Evolutionary conservation across 768 basidiomycete species (phyloP).

Genomic region (Podaxis rugospora): DNA sequence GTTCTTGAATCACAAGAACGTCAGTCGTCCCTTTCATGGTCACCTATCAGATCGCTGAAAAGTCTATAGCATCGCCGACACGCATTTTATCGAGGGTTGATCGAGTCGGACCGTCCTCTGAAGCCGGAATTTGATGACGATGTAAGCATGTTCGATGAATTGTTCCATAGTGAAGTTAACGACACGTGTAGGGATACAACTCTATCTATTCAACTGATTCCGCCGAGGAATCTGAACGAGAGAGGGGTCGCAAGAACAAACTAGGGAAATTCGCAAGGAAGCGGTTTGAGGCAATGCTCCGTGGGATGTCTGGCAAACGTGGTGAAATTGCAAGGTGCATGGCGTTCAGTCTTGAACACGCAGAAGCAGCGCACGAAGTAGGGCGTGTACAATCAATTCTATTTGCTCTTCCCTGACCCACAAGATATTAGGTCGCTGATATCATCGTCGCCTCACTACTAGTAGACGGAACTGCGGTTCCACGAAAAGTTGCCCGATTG

Average conservation of each 20-base stretch:
- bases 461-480: slow-evolving; percentile 93
- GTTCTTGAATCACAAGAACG: slow-evolving; percentile 62
- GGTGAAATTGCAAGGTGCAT: slow-evolving; percentile 93
- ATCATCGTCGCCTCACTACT: slow-evolving; percentile 86
- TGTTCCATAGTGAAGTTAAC: background rate
- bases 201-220: slow-evolving; percentile 91
- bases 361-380: slow-evolving; percentile 93
- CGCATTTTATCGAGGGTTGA: slow-evolving; percentile 64
- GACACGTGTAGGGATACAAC: slow-evolving; percentile 63
- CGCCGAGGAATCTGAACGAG: slow-evolving; percentile 89
- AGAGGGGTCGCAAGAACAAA: slow-evolving; percentile 69
- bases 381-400: slow-evolving; percentile 5
- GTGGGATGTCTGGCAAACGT: slow-evolving; percentile 78
- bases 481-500: slow-evolving; percentile 91
- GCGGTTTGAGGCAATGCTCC: slow-evolving; percentile 88
- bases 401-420: background rate
- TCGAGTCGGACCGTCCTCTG: slow-evolving; percentile 49
- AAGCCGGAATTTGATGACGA: slow-evolving; percentile 83
- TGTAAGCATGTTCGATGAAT: slow-evolving; percentile 28
- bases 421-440: slow-evolving; percentile 68
- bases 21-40: slow-evolving; percentile 25
- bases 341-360: slow-evolving; percentile 96
- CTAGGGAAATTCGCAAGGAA: slow-evolving; percentile 78
- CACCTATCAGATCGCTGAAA: slow-evolving; percentile 5
- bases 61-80: slow-evolving; percentile 60